Base-by-base conservation (phyloP, 2,329 filamentous ascomycete species). In the Diaporthe helianthi region DNA sequence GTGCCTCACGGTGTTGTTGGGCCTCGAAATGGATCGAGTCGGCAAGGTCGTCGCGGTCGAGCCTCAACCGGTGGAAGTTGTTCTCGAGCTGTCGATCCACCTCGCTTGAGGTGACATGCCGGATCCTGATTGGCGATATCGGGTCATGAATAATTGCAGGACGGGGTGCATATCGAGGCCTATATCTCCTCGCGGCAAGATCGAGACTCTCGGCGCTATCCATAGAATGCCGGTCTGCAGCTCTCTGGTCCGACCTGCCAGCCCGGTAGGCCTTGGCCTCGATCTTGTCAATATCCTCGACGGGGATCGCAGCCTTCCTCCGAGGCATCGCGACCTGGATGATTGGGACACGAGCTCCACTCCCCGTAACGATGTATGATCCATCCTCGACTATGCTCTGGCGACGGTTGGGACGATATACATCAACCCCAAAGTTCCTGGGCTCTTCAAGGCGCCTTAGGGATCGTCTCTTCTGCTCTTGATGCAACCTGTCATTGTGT, bases 21-120 rank as follows among this genome's bases (percentile, higher is more conserved):
- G 26, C 41, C n/a, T 60, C 70, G 17, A 44, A n/a, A 17, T 46
- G 38, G 15, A 41, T 3, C 22, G 41, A 15, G 9, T 60, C 33
- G 8, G 64, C 33, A 12, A 47, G 22, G 9, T 53, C 70, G 24
- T 61, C 49, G 9, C n/a, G 41, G 47, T n/a, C 41, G 24, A 65
- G n/a, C n/a, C 41, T 24, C 7, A 47, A 44, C 41, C 47, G 60
- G 15, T 29, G 44, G 31, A 58, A 52, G 15, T 65, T 22, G 12
- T 65, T 46, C 15, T 53, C 41, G 17, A 68, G 65, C 66, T 71
- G 69, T 26, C 65, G 55, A 22, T 26, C 49, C 29, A 72, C 54
- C 51, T 71, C 71, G 38, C 71, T 71, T 44, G 49, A 15, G 2
- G 66, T 51, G 24, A 72, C 61, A 29, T 58, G 61, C 29, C 71